Base-by-base conservation (phyloP, 352 stramenopile genomes). In the Nothophytophthora sp. region DNA sequence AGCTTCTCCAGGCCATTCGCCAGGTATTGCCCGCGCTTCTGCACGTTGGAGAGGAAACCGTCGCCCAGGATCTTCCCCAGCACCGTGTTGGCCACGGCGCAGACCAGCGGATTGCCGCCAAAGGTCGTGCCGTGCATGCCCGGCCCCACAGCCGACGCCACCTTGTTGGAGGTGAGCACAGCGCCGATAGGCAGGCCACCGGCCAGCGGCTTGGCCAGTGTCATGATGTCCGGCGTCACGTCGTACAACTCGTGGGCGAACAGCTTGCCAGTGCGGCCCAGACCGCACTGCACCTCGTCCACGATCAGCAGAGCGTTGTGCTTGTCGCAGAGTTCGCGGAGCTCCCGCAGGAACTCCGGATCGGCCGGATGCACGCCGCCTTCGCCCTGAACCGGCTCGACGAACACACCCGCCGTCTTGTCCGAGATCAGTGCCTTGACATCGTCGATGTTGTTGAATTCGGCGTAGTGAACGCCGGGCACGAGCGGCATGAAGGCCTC, bases 231-330 rank as follows among this genome's bases (percentile, higher is more conserved):
- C 0, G 96, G 96, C 27, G 90, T 83, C 24, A 99, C 73, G 51
- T 82, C 86, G 19, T 98, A 85, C 55, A 98, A 79, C 73, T 99
- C 74, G 66, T 98, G 95, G 41, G 90, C 95, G 79, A 97, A 99
- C 7, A 99, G 58, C 54, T 81, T 96, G 47, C 96, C 96, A 27
- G 90, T 98, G 29, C 96, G 92, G 15, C 94, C 96, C n/a, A 99
- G 76, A 28, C 97, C 97, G 32, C 95, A 88, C 78, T 99, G 97
- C 22, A 99, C 96, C 79, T 99, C 97, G 79, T 99, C 97, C n/a
- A 85, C 92, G 66, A 99, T 99, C 44, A 99, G 73, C 34, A 99
- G 76, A 16, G 98, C 89, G 47, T 92, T 90, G 57, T 89, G 86
- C 51, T 98, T 94, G 62, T 99, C 91, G 63, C 91, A 98, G 13